Evolutionary conservation across 495 filamentous ascomycete genomes (phyloP), one percentile per base, ranked within the genome.

Genomic region (Oidiodendron maius): DNA sequence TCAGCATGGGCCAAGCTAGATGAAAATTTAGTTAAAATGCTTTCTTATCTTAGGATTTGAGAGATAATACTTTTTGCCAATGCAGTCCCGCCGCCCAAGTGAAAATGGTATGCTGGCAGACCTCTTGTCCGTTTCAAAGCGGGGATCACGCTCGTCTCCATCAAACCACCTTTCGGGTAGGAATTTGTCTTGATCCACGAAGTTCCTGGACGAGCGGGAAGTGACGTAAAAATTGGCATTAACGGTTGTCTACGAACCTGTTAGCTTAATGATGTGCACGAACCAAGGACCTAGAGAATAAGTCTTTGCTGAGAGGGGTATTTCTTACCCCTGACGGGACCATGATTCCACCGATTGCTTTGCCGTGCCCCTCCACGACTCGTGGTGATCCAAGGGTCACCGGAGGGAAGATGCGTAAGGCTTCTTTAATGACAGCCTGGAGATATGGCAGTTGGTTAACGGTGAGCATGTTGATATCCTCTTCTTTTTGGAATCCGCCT

Each of bases 351-450:
- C 22, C 24, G 4, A 45, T 22, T 4, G 15, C 3, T 12, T 51
- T 39, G 16, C 65, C 63, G 15, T 44, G 57, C 9, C 40, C n/a
- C 12, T 62, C 64, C 0, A 63, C 58, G 8, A 61, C 26, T 4
- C 83, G 63, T 3, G 73, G 72, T 0, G 77, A 48, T 4, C 72
- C 71, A 0, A 64, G 56, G 0, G 80, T 68, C 1, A 72, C 69
- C 0, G 82, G 74, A 17, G 82, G 79, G 46, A 74, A 77, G 9
- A 83, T 53, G 3, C 83, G 69, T 4, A 86, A 63, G 0, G 65
- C 63, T 56, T 87, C 82, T 10, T 74, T 64, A n/a, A 86, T 61
- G 11, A 76, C 66, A 1, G 81, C 82, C 35, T 70, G 65, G 52
- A 84, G 66, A 54, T 82, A 84, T 1, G 59, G 59, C 0, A 82